A percentile compares a stretch with the other conserved stretches of the same genome.
Conservation (phyloP, 176 grass and related monocot species). For the Oryza rufipogon region DNA sequence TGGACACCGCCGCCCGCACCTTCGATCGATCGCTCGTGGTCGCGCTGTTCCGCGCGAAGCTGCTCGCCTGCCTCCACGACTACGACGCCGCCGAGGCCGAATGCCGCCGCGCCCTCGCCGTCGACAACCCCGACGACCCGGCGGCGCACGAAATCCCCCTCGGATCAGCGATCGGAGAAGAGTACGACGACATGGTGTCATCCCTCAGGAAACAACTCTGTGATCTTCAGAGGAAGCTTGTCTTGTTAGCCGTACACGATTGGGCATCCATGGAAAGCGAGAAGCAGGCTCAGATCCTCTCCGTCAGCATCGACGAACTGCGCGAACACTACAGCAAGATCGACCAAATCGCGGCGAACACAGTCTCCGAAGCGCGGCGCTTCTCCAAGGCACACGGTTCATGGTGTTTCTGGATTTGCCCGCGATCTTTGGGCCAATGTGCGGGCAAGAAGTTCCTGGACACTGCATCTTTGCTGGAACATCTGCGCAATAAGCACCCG, state of each 20-base stretch:
- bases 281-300: neutral
- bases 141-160: neutral
- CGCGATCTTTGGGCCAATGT: neutral
- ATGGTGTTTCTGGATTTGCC: constrained; percentile 33
- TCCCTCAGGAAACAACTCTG: neutral
- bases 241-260: neutral
- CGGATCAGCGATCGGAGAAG: neutral
- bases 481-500: neutral
- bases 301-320: neutral
- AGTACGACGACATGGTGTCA: neutral
- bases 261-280: neutral
- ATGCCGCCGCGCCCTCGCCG: neutral
- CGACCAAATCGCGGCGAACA: neutral
- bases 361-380: neutral
- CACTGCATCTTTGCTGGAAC: neutral
- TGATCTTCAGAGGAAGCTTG: neutral
- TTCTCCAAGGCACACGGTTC: neutral
- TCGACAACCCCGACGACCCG: neutral
- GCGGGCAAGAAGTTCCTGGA: neutral
- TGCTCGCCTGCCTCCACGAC: neutral
- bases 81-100: neutral
- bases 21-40: neutral
- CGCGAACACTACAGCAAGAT: neutral
- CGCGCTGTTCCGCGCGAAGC: constrained; percentile 22
- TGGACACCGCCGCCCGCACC: neutral